These are phyloP conservation scores for Apium graveolens DNA, from an alignment of 129 eudicot species.

Conservation along the genomic window DNA sequence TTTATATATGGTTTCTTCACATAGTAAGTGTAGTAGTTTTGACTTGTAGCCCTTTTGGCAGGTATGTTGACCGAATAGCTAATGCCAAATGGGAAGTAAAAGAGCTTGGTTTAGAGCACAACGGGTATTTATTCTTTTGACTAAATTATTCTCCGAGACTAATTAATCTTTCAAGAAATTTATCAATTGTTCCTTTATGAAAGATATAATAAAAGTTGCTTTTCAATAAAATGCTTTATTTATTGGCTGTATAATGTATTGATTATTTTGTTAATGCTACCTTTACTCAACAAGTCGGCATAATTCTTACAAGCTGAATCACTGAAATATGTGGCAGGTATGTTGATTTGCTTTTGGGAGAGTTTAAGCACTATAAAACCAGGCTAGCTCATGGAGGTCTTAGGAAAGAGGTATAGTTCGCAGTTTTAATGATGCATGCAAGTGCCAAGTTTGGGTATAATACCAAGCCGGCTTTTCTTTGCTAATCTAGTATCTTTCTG, in stretches of 20 bases:
- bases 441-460: background rate
- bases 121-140: slow-evolving; percentile 49
- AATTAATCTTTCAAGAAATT: background rate
- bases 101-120: slow-evolving; percentile 91
- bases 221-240: background rate
- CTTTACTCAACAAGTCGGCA: background rate
- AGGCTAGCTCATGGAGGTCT: slow-evolving; percentile 90
- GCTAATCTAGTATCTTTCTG: background rate
- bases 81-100: slow-evolving; percentile 98
- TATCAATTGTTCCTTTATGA: background rate
- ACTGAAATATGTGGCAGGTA: slow-evolving; percentile 38
- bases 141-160: background rate
- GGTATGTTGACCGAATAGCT: slow-evolving; percentile 92
- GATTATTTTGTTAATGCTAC: background rate
- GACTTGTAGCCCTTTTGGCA: slow-evolving; percentile 36
- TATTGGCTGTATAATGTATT: background rate
- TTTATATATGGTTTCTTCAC: background rate
- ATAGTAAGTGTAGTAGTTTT: slow-evolving; percentile 8
- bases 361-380: slow-evolving; percentile 88
- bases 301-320: background rate
- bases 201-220: background rate
- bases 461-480: background rate
- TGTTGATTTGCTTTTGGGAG: slow-evolving; percentile 89
- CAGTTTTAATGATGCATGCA: background rate
- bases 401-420: slow-evolving; percentile 53